Conservation (phyloP, 768 basidiomycete genomes). For the Cantharellus cinnabarinus region DNA sequence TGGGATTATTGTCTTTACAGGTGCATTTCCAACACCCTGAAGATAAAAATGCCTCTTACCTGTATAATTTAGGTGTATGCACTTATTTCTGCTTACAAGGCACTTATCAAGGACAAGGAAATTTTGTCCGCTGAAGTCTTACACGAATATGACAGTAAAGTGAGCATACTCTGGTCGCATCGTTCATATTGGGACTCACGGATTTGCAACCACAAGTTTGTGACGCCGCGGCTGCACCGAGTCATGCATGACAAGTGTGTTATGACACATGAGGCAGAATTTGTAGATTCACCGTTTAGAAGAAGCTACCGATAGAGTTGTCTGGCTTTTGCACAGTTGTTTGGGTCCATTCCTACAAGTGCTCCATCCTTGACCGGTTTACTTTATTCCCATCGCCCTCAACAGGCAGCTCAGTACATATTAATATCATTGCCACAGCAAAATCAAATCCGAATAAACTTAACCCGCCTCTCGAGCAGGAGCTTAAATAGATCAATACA, state of each 20-base stretch:
- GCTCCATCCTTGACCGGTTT: neutral
- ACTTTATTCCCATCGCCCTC: neutral
- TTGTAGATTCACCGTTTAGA: constrained; percentile 19
- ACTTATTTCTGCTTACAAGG: constrained; percentile 35
- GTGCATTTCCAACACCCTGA: constrained; percentile 19
- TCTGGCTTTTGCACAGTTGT: too few species aligned
- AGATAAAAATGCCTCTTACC: neutral
- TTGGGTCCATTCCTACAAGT: neutral
- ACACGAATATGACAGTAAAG: constrained; percentile 66
- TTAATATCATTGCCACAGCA: neutral
- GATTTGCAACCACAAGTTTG: constrained; percentile 36
- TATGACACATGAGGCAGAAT: constrained; percentile 72
- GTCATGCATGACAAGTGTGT: constrained; percentile 58
- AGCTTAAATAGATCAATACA: constrained; percentile 32
- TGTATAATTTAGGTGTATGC: constrained; percentile 24
- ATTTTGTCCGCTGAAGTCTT: constrained; percentile 63
- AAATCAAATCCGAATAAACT: neutral
- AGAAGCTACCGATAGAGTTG: neutral
- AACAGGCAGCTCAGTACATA: neutral
- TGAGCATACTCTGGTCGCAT: constrained; percentile 13
- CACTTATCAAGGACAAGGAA: constrained; percentile 50
- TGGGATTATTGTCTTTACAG: constrained; percentile 46
- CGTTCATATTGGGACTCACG: neutral
- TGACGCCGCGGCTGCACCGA: constrained; percentile 61
- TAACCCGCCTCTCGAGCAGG: neutral